A percentile compares a stretch with the other conserved stretches of the same genome.
Conservation (phyloP, 2,329 filamentous ascomycete genomes). For the Hyphodiscus sp. region DNA sequence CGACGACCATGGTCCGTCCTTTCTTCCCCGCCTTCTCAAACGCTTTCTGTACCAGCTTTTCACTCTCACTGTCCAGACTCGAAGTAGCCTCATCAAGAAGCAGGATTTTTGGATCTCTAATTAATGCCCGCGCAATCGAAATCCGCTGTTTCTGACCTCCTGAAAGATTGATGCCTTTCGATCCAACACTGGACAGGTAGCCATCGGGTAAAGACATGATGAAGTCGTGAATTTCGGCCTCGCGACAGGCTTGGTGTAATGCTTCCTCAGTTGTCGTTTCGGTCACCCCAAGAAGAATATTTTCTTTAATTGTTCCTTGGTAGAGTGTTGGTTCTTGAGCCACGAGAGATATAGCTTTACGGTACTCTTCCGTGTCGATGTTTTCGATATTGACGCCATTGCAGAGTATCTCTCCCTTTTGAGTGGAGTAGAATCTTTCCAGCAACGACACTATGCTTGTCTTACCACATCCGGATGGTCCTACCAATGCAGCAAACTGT, state of each 20-base stretch:
- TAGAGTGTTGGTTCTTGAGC: conserved; percentile 65
- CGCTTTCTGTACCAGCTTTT: conserved; percentile 54
- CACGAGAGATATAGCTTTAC: conserved; percentile 61
- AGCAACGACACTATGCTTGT: conserved; percentile 62
- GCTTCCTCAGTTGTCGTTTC: conserved; percentile 33
- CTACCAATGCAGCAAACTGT: conserved; percentile 65
- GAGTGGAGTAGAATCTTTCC: conserved; percentile 65
- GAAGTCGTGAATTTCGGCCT: conserved; percentile 48
- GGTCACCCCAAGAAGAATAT: conserved; percentile 58
- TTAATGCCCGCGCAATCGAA: conserved; percentile 47
- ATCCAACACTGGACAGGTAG: conserved; percentile 41
- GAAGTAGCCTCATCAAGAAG: conserved; percentile 55
- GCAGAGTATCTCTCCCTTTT: conserved; percentile 57
- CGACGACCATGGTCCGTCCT: conserved; percentile 67
- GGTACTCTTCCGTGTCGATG: conserved; percentile 56
- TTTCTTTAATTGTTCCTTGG: conserved; percentile 60
- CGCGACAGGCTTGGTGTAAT: conserved; percentile 40
- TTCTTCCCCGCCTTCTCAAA: conserved; percentile 54
- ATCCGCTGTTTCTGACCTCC: conserved; percentile 52
- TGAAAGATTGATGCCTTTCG: conserved; percentile 40
- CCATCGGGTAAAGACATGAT: conserved; percentile 45
- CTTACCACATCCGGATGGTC: conserved; percentile 61
- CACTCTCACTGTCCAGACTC: conserved; percentile 49
- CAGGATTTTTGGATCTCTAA: conserved; percentile 45
- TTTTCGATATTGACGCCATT: conserved; percentile 53